A percentile compares a stretch with the other conserved stretches of the same genome.
phyloP scores from a whole-genome alignment of 495 filamentous ascomycete genomes.

The Penicillium cinerascens region DNA sequence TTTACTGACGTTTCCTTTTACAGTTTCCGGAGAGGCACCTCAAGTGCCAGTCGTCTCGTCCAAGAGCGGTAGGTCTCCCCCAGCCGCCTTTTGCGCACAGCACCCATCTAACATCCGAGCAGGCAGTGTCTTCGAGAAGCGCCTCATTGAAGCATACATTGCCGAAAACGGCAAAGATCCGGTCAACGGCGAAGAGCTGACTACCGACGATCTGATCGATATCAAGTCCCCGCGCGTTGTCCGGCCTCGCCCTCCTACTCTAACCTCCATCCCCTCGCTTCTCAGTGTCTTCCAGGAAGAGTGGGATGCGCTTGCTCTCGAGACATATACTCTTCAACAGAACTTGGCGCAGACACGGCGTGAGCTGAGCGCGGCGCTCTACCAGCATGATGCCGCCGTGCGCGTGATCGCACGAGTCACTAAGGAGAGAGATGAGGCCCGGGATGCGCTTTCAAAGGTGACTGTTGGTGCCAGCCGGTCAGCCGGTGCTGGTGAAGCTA shows the following conservation, averaged over 20 bases:
- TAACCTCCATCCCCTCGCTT: conserved; percentile 95
- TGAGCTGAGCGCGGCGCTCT: conserved; percentile 88
- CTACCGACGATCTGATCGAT: conserved; percentile 78
- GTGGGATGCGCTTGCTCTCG: conserved; percentile 91
- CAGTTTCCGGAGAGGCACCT: conserved; percentile 96
- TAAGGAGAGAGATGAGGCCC: conserved; percentile 85
- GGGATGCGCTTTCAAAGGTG: conserved; percentile 86
- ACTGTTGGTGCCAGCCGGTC: conserved; percentile 59
- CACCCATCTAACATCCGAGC: conserved; percentile 24
- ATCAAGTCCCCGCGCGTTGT: conserved; percentile 79
- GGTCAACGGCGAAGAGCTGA: conserved; percentile 84
- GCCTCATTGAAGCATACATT: conserved; percentile 92
- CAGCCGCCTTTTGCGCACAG: conserved; percentile 4
- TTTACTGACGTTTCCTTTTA: conserved; percentile 22
- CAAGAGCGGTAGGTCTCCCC: conserved; percentile 72
- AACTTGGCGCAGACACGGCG: conserved; percentile 86
- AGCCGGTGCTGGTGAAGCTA: conserved; percentile 67
- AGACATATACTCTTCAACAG: conserved; percentile 83
- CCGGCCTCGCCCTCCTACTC: conserved; percentile 84
- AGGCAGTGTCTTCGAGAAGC: conserved; percentile 92
- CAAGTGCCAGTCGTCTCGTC: conserved; percentile 90
- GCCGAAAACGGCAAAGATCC: conserved; percentile 92
- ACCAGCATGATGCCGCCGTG: conserved; percentile 93
- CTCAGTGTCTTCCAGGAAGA: conserved; percentile 97
- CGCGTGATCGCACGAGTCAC: conserved; percentile 88